Base-by-base conservation (phyloP, 495 filamentous ascomycete genomes). In the Neurospora tetrasperma region DNA sequence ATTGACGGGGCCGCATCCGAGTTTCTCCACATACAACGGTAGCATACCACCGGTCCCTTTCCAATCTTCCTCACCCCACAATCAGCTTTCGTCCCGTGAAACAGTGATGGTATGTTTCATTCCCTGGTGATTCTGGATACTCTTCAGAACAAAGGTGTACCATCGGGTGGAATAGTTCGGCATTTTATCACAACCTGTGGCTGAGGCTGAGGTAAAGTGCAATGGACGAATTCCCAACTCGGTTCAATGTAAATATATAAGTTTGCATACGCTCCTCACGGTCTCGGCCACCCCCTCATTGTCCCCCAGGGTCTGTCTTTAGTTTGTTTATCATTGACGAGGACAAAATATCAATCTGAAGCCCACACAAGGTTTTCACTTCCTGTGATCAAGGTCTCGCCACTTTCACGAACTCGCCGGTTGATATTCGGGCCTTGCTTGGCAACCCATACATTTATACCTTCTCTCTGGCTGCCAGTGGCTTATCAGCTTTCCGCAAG, bases 241-340 rank as follows among this genome's bases (percentile, higher is more conserved):
- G 73, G 73, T 70, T 70, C 74, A 74, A 80, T 80, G 76, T 75
- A 80, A 74, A 79, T 79, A 82, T 80, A 82, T 82, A 82, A 78
- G 70, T 73, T 72, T 79, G 75, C 77, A 76, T 73, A 72, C 70
- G 71, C 73, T 78, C 78, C 76, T 77, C 76, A 78, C 75, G 73
- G 69, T 76, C 76, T 80, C 75, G 73, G 75, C 74, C 76, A 68
- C 70, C 74, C 70, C 73, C 44, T 79, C 78, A 71, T 72, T 75
- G 75, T 76, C 74, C 75, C 74, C 74, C n/a, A 54, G 42, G 70
- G 69, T 76, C 74, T 72, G 77, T 76, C 72, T 76, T 73, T 76
- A 77, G 76, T 74, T 62, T 35, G 14, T 35, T 54, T 62, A 62
- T 62, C 6, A 31, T 62, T 62, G 54, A 12, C 23, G 12, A 62